These are phyloP conservation scores for Dictyostelium citrinum DNA, from an alignment of 78 protist species.

Conservation along the genomic window DNA sequence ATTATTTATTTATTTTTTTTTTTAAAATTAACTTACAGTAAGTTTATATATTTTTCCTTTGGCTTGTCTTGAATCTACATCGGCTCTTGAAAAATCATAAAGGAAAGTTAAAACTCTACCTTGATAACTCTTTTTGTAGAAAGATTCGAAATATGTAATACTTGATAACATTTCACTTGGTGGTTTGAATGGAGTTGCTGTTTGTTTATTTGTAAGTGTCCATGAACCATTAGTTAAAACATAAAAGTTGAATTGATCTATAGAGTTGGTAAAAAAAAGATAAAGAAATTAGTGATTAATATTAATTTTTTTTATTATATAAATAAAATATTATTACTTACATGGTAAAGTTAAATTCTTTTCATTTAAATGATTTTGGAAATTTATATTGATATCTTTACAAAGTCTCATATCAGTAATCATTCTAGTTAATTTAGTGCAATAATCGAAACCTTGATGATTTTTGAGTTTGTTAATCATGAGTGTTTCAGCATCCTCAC, in stretches of 20 bases:
- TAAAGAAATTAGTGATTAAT: neutral
- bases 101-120: constrained; percentile 91
- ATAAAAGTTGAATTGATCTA: constrained; percentile 81
- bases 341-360: constrained; percentile 46
- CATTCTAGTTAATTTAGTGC: constrained; percentile 87
- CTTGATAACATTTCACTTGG: constrained; percentile 62
- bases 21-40: neutral
- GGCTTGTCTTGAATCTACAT: constrained; percentile 79
- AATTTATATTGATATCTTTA: constrained; percentile 69
- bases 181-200: constrained; percentile 65
- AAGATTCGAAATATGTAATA: constrained; percentile 78
- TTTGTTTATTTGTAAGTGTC: constrained; percentile 73
- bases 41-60: constrained; percentile 67
- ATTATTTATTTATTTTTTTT: no score
- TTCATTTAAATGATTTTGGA: constrained; percentile 68
- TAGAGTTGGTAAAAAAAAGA: neutral
- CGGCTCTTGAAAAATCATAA: constrained; percentile 89
- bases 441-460: constrained; percentile 73
- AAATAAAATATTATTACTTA: neutral
- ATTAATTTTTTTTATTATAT: no score
- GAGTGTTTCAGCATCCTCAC: constrained; percentile 77
- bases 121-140: constrained; percentile 83
- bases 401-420: constrained; percentile 91
- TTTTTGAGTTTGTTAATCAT: constrained; percentile 81
- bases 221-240: constrained; percentile 94